Conservation (phyloP, 768 basidiomycete species). For the Serendipita sp. region DNA sequence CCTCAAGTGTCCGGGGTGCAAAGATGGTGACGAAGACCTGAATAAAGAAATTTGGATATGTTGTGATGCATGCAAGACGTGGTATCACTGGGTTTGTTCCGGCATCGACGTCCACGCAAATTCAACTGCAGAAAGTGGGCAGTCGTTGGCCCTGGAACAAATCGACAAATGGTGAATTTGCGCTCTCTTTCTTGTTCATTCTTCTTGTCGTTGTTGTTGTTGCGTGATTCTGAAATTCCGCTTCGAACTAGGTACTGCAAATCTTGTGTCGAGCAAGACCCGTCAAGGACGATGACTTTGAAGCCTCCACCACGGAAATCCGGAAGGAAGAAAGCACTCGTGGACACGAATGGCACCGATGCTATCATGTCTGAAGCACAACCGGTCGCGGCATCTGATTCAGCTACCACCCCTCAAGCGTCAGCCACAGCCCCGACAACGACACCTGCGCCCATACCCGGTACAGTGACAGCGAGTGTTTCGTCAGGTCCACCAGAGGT, state of each 20-base stretch:
- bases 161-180: conserved; percentile 62
- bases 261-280: conserved; percentile 42
- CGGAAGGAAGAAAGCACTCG: conserved; percentile 33
- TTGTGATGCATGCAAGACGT: conserved; percentile 66
- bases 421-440: conserved; percentile 18
- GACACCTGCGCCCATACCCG: conserved; percentile 54
- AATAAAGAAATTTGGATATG: conserved; percentile 68
- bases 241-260: conserved; percentile 58
- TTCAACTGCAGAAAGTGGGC: not conserved
- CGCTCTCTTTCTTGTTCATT: no score
- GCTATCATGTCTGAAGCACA: not conserved
- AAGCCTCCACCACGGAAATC: conserved; percentile 74
- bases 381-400: not conserved
- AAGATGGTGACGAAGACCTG: conserved; percentile 8
- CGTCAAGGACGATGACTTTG: conserved; percentile 49
- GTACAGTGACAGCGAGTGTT: conserved; percentile 51
- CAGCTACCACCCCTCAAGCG: no score
- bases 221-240: no score
- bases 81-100: conserved; percentile 76
- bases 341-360: not conserved
- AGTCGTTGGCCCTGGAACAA: conserved; percentile 27
- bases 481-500: conserved; percentile 45
- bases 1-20: not conserved
- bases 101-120: conserved; percentile 39
- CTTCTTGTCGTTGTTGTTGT: no score